Evolutionary conservation across 768 basidiomycete species (phyloP).

Genomic region (Lanmaoa rubissima): DNA sequence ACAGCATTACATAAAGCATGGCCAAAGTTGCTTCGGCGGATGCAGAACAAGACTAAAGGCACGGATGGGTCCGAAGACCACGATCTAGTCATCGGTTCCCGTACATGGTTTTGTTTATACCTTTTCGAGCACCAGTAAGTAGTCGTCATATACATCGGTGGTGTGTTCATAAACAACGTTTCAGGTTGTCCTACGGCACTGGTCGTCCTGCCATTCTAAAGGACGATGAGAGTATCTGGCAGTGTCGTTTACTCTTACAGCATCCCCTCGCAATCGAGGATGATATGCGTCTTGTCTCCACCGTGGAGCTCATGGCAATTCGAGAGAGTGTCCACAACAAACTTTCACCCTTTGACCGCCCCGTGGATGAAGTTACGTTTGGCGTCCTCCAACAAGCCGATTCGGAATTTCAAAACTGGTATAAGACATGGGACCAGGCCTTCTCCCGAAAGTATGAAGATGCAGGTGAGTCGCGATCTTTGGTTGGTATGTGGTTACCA

Average conservation of each 20-base stretch:
- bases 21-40: constrained; percentile 75
- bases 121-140: constrained; percentile 93
- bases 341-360: constrained; percentile 73
- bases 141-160: not conserved
- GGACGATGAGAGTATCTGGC: constrained; percentile 87
- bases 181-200: constrained; percentile 91
- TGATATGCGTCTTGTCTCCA: constrained; percentile 93
- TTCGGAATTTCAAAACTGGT: constrained; percentile 79
- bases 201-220: constrained; percentile 90
- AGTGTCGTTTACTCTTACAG: constrained; percentile 74
- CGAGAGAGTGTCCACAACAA: constrained; percentile 84
- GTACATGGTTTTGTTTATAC: constrained; percentile 93
- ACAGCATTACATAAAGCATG: constrained; percentile 90
- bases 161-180: not conserved
- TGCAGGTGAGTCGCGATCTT: constrained; percentile 50
- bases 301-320: constrained; percentile 88
- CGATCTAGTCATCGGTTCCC: constrained; percentile 74
- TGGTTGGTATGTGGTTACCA: constrained; percentile 5
- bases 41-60: constrained; percentile 59
- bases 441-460: constrained; percentile 83
- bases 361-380: constrained; percentile 74
- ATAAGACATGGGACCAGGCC: constrained; percentile 70
- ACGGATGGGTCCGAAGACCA: constrained; percentile 60
- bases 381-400: constrained; percentile 71
- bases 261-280: constrained; percentile 91